Conservation (phyloP, 129 eudicot genomes). For the Kitagawia praeruptora region DNA sequence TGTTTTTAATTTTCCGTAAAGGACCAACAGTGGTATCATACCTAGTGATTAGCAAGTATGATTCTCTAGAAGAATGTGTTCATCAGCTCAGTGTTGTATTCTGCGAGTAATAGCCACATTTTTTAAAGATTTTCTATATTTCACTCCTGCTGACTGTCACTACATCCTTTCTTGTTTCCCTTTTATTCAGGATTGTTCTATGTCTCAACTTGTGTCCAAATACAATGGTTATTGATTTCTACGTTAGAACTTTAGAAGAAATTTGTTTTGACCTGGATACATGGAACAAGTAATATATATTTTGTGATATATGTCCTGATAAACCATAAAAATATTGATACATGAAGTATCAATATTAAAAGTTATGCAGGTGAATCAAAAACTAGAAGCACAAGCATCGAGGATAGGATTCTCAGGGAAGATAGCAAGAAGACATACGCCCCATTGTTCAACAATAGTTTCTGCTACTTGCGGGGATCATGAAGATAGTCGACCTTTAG, state of each 20-base stretch:
- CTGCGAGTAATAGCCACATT: neutral
- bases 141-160: too few relatives aligned
- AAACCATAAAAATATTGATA: neutral
- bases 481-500: conserved; percentile 40
- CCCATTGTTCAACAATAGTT: conserved; percentile 17
- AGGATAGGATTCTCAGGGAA: conserved; percentile 9
- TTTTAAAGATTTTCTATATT: too few relatives aligned
- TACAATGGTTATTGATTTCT: too few relatives aligned
- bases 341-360: conserved; percentile 6
- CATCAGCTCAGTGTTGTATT: neutral
- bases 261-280: too few relatives aligned
- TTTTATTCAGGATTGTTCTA: too few relatives aligned
- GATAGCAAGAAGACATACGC: conserved; percentile 17
- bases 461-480: conserved; percentile 19
- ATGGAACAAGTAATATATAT: neutral
- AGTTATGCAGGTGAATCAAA: conserved; percentile 24
- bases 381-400: conserved; percentile 14
- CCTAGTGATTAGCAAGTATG: neutral
- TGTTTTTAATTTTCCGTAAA: too few relatives aligned
- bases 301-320: neutral
- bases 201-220: too few relatives aligned
- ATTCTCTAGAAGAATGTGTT: too few relatives aligned
- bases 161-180: too few relatives aligned
- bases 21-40: too few relatives aligned
- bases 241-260: too few relatives aligned